Evolutionary conservation across 1,139 yeast species (phyloP), one percentile per base, ranked within the genome.

Genomic region (Suhomyces panamericanus): DNA sequence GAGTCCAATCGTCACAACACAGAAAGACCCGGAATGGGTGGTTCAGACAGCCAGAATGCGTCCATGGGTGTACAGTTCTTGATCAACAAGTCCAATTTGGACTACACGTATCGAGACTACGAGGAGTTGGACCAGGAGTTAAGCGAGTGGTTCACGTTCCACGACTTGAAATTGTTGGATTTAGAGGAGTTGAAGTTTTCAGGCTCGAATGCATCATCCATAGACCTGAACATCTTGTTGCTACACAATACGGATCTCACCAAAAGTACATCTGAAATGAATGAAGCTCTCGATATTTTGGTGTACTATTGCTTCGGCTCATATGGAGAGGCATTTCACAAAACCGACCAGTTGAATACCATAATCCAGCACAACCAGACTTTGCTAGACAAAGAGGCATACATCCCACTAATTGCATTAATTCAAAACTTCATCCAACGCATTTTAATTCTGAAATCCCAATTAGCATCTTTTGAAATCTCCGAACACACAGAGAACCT

Each of bases 91-190:
- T 62, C 65, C 16, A 67, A 65, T 44, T 56, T 86, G n/a, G 65
- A 73, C 2, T 85, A 79, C 63, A 60, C 67, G 2, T 68, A 75
- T 48, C 44, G 57, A 11, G 85, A 81, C 46, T 55, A 59, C 22
- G 69, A 67, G 6, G 55, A 59, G 0, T 63, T 83, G 24, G 59
- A 60, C 11, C 62, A 64, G 5, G 89, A 84, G 51, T 50, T 85
- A 16, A 69, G 73, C 34, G 85, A 83, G 41, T 85, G 95, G 95
- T 85, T 85, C 54, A 69, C 78, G 6, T 57, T 58, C 35, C 63
- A 70, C 38, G 93, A 85, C 57, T 69, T 44, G 26, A 24, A 48
- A 73, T 44, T 63, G 14, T 49, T 50, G 20, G 44, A 43, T 6
- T 41, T 42, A 13, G 41, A 27, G 7, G 36, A 35, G 6, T 27